These are phyloP conservation scores for Limtongozyma cylindracea DNA, from an alignment of 805 yeast species.

Conservation along the genomic window DNA sequence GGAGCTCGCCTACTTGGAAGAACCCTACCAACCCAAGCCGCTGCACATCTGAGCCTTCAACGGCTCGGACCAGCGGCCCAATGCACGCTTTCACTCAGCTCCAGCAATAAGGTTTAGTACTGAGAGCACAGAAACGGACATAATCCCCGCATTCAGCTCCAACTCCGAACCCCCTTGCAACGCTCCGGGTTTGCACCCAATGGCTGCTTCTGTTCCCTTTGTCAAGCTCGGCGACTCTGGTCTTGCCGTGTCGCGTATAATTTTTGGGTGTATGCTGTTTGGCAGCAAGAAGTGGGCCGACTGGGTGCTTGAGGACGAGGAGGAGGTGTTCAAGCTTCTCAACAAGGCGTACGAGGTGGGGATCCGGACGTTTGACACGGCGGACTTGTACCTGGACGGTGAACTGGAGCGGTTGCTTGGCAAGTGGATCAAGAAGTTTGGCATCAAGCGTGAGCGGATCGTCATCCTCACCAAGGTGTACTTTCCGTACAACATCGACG, in stretches of 20 bases:
- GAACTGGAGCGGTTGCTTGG: conserved; percentile 22
- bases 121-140: too few species aligned
- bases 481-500: too few species aligned
- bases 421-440: conserved; percentile 23
- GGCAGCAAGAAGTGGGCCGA: conserved; percentile 17
- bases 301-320: conserved; percentile 51
- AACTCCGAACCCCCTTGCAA: too few species aligned
- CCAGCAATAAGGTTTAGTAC: too few species aligned
- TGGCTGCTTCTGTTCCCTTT: too few species aligned
- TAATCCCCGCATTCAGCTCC: too few species aligned
- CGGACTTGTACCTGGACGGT: conserved; percentile 21
- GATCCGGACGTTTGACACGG: conserved; percentile 22
- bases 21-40: conserved; percentile 7
- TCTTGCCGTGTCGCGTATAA: conserved; percentile 17
- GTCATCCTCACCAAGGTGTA: conserved; percentile 24
- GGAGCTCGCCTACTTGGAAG: conserved; percentile 12
- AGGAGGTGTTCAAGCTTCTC: conserved; percentile 58
- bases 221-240: conserved; percentile 16
- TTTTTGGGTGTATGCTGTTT: conserved; percentile 30
- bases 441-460: conserved; percentile 24
- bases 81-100: too few species aligned
- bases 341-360: conserved; percentile 27
- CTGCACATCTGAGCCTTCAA: too few species aligned
- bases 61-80: too few species aligned
- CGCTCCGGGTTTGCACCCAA: too few species aligned